Conservation (phyloP, 2,329 filamentous ascomycete species). For the Penicillium brasilianum region DNA sequence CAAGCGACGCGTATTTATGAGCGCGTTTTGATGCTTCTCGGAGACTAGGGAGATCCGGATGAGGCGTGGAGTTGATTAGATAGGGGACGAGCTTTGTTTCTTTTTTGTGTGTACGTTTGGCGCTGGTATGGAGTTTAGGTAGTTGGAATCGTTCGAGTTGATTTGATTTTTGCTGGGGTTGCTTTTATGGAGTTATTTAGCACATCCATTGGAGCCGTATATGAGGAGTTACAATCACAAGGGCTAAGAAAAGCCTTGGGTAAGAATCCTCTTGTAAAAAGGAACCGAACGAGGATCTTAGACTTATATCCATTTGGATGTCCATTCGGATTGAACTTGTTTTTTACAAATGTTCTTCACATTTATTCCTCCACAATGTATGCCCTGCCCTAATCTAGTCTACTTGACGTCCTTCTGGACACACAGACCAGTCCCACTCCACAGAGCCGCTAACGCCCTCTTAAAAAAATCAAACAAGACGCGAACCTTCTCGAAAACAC, state of each 20-base stretch:
- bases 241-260: no score
- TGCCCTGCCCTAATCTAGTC: background rate
- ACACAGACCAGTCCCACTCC: conserved; percentile 3
- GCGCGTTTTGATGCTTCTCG: conserved; percentile 74
- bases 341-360: no score
- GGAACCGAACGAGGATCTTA: no score
- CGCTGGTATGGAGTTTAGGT: background rate
- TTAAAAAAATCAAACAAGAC: conserved; percentile 6
- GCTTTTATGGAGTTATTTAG: background rate
- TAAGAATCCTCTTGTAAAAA: no score
- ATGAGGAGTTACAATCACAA: background rate
- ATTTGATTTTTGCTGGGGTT: background rate
- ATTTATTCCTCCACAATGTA: no score
- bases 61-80: background rate
- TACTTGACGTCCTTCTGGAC: background rate
- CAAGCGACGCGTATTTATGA: conserved; percentile 79
- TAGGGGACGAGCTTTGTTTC: background rate
- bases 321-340: no score
- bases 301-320: background rate
- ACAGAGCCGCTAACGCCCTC: background rate
- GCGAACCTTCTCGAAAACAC: conserved; percentile 26
- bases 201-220: background rate
- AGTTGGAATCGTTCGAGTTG: background rate
- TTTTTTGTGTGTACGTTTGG: background rate
- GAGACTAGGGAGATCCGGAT: conserved; percentile 54